Base-by-base conservation (phyloP, 2,329 filamentous ascomycete genomes). In the Trichoderma lentiforme region DNA sequence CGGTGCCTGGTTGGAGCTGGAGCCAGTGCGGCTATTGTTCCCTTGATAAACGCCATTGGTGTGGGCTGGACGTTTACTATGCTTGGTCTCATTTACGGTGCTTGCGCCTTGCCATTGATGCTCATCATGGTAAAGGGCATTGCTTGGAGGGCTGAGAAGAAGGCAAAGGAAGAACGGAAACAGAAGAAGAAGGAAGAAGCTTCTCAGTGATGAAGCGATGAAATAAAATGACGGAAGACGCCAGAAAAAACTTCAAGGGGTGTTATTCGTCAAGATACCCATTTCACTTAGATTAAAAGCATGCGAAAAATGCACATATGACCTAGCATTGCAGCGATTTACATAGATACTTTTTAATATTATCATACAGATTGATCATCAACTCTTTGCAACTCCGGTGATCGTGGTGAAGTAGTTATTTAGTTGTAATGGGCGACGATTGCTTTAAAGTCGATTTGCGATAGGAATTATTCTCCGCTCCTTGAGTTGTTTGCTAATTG, bases 1-100 rank as follows among this genome's bases (percentile, higher is more conserved):
- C 78, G 88, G 6, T 90, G 88, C 70, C 77, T 87, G 3, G 76
- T 90, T 2, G 88, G 87, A 0, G 88, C 88, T 0, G 84, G 81
- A 0, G 84, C 84, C 2, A 86, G 83, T 18, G 87, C 86, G 0
- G 81, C 85, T 2, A 85, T 90, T 24, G 77, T 86, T 4, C 85
- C 85, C 12, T 83, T 90, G 83, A 84, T 87, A 11, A 74, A 85
- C 9, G 80, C 78, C 0, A 83, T 90, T 72, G 87, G 87, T 0
- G 76, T 81, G 0, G 87, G 87, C 0, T 86, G 86, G 83, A 82
- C 85, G 0, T 88, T 86, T 73, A 86, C 84, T 0, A 75, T 89
- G 7, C 75, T 87, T 3, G 86, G 82, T 0, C 74, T 81, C 1
- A 63, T 87, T 4, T 84, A 83, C 61, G 64, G 85, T 0, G 72